Evolutionary conservation across 2,329 filamentous ascomycete genomes (phyloP), one percentile per base, ranked within the genome.

Genomic region (Scolecobasidium constrictum): DNA sequence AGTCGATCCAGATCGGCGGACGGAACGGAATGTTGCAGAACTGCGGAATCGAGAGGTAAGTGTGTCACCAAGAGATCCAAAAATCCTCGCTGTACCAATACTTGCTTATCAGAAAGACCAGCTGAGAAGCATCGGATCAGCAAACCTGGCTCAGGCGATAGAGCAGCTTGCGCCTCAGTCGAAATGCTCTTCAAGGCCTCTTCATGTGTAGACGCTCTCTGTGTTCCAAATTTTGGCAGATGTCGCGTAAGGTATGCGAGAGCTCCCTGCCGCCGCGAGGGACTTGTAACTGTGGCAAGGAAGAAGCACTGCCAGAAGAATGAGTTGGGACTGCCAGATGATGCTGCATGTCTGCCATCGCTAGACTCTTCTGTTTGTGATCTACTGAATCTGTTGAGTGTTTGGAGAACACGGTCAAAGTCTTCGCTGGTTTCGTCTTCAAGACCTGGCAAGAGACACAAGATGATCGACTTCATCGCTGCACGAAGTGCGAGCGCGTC

Each of bases 231-330:
- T 51, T 74, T 81, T 16, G 93, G 92, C 21, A 98, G 67, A 53
- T 78, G 78, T 45, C 87, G 81, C 38, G 77, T 71, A 33, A 98
- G 69, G 60, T 93, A 98, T 22, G 88, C 87, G 46, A 98, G 69
- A 31, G 87, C 87, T 19, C 92, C 92, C 49, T 85, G 79, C 43
- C 92, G 78, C 47, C 90, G 75, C 47, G 81, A 87, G 34, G 86
- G 76, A 54, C 88, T 90, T 1, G 92, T 95, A 47, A 98, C 92
- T 15, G 86, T 83, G 7, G 90, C 86, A 15, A 98, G 68, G 55
- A 98, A 96, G 56, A 98, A 83, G 59, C 87, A 95, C 64, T 98
- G 92, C 92, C 92, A 98, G 60, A 96, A 98, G 60, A 92, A 95
- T 49, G 85, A 84, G 50, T 88, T 85, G 7, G 26, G n/a, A 31